phyloP scores from a whole-genome alignment of 768 basidiomycete genomes.

The Tricholoma sp. region DNA sequence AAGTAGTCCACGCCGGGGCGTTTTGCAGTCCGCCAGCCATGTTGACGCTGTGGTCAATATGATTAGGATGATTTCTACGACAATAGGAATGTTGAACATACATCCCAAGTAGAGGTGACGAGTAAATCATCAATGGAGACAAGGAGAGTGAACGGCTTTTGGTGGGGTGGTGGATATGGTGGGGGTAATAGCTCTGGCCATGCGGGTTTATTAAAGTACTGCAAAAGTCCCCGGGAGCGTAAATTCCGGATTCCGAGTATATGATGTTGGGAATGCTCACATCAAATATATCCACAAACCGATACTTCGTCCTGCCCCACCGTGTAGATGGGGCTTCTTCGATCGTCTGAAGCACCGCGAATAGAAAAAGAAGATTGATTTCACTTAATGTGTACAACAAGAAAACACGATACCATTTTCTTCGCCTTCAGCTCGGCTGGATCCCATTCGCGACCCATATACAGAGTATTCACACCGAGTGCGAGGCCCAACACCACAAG shows the following conservation, averaged over 20 bases:
- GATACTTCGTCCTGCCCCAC: constrained; percentile 58
- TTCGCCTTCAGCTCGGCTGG: constrained; percentile 61
- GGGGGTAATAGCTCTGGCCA: constrained; percentile 92
- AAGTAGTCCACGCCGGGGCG: constrained; percentile 98
- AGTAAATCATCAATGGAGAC: constrained; percentile 90
- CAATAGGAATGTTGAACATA: constrained; percentile 37
- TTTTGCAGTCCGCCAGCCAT: constrained; percentile 97
- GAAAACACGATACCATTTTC: constrained; percentile 47
- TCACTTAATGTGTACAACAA: too few species aligned
- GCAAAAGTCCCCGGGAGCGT: background rate
- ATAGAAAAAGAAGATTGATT: constrained; percentile 1
- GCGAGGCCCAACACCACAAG: constrained; percentile 52
- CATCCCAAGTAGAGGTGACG: constrained; percentile 93
- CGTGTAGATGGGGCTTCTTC: constrained; percentile 58
- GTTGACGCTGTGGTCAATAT: constrained; percentile 55
- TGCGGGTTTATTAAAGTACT: constrained; percentile 92
- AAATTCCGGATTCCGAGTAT: background rate
- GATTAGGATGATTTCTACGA: background rate
- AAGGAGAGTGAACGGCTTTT: constrained; percentile 89
- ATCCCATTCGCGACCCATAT: constrained; percentile 78
- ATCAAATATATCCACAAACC: constrained; percentile 63
- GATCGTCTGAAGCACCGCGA: constrained; percentile 35
- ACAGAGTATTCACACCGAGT: constrained; percentile 50
- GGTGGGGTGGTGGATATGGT: constrained; percentile 73
- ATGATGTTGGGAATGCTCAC: constrained; percentile 35